Evolutionary conservation across 225 moss, liverwort and hornwort genomes (phyloP).

Genomic region (Physcomitrellopsis africana): DNA sequence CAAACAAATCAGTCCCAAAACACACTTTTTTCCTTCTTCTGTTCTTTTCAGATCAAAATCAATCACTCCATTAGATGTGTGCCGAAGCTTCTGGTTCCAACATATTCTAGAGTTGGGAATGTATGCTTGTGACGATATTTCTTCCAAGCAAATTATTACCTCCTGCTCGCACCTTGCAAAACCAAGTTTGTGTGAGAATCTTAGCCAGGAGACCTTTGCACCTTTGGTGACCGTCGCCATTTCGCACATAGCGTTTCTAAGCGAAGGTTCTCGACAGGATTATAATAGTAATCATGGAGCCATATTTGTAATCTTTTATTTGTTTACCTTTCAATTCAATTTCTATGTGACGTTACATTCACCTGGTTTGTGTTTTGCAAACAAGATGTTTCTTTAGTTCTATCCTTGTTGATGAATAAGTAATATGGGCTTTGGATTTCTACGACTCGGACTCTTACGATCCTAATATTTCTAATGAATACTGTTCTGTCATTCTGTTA

Average conservation of each 20-base stretch:
- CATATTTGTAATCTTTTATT: not conserved
- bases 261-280: constrained; percentile 54
- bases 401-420: constrained; percentile 2
- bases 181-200: constrained; percentile 94
- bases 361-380: constrained; percentile 18
- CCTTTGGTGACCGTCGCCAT: constrained; percentile 89
- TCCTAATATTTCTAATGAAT: too few species aligned
- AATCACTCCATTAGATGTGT: too few species aligned
- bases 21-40: constrained; percentile 12
- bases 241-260: constrained; percentile 80
- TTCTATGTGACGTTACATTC: constrained; percentile 1
- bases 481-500: too few species aligned
- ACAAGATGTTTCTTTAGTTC: constrained; percentile 7
- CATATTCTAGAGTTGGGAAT: too few species aligned
- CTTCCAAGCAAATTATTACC: too few species aligned
- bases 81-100: too few species aligned
- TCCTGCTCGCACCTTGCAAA: not conserved
- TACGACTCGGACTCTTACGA: too few species aligned
- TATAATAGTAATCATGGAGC: constrained; percentile 18
- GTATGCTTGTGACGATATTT: too few species aligned
- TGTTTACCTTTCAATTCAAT: constrained; percentile 12
- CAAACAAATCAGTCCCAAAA: constrained; percentile 89
- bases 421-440: too few species aligned
- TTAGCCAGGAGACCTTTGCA: constrained; percentile 73
- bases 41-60: too few species aligned